These are phyloP conservation scores for Salix arbutifolia DNA, from an alignment of 345 rosid genomes.

Conservation along the genomic window DNA sequence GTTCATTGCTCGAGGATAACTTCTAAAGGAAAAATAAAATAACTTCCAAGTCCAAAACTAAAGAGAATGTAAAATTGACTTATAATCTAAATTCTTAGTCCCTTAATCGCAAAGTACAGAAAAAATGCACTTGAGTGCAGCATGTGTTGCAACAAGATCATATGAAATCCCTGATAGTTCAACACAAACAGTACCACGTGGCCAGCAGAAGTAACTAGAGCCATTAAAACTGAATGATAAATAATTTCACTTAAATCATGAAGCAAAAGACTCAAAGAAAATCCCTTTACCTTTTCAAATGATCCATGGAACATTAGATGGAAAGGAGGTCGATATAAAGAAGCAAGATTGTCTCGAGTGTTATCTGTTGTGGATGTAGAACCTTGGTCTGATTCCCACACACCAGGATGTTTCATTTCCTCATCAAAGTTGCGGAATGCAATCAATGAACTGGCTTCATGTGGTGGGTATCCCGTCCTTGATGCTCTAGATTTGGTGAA, in stretches of 20 bases:
- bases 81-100: not conserved
- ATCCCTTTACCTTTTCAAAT: constrained; percentile 62
- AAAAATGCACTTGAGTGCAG: not conserved
- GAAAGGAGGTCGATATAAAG: constrained; percentile 90
- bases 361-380: constrained; percentile 50
- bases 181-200: not conserved
- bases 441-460: constrained; percentile 54
- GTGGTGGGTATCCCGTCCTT: constrained; percentile 44
- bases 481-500: constrained; percentile 39
- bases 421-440: constrained; percentile 90
- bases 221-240: not conserved
- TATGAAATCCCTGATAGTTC: not conserved
- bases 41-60: not conserved
- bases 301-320: constrained; percentile 82
- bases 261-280: not conserved
- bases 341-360: constrained; percentile 86
- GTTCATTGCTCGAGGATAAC: not conserved
- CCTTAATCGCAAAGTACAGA: not conserved
- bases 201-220: not conserved
- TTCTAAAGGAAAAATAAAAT: not conserved
- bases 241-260: not conserved
- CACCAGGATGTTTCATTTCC: constrained; percentile 79
- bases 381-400: constrained; percentile 72
- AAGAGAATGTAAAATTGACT: not conserved
- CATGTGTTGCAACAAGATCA: not conserved